Conservation (phyloP, 1,284 basidiomycete genomes). For the Apiotrichum siamense region DNA sequence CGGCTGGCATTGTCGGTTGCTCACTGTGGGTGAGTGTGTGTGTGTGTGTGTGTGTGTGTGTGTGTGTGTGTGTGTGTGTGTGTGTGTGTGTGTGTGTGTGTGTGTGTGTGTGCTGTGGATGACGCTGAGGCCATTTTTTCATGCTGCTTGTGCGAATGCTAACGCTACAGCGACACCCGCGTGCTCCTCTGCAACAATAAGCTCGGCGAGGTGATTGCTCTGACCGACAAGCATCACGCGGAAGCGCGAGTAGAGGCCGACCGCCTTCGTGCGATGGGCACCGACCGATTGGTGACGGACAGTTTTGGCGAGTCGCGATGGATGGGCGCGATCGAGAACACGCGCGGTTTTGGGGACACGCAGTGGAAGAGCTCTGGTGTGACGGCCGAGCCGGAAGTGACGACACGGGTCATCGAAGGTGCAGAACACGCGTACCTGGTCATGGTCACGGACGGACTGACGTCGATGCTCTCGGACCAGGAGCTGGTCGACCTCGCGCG, state of each 20-base stretch:
- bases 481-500: slow-evolving; percentile 89
- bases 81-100: no score
- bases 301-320: slow-evolving; percentile 92
- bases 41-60: no score
- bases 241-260: slow-evolving; percentile 80
- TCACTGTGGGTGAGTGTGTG: slow-evolving; percentile 75
- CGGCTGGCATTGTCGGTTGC: slow-evolving; percentile 74
- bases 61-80: no score
- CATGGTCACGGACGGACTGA: slow-evolving; percentile 83
- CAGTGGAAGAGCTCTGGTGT: slow-evolving; percentile 85
- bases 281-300: slow-evolving; percentile 78
- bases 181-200: slow-evolving; percentile 72
- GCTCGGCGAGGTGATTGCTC: slow-evolving; percentile 64
- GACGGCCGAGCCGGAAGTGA: slow-evolving; percentile 91
- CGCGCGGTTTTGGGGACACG: slow-evolving; percentile 84
- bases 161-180: slow-evolving; percentile 67
- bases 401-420: slow-evolving; percentile 67
- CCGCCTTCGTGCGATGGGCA: slow-evolving; percentile 76
- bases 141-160: no score
- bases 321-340: slow-evolving; percentile 95
- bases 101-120: no score
- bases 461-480: slow-evolving; percentile 82
- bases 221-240: slow-evolving; percentile 90
- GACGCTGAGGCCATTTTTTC: no score
- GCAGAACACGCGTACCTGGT: slow-evolving; percentile 71